Base-by-base conservation (phyloP, 1,139 yeast genomes). In the Sugiyamaella sp. region DNA sequence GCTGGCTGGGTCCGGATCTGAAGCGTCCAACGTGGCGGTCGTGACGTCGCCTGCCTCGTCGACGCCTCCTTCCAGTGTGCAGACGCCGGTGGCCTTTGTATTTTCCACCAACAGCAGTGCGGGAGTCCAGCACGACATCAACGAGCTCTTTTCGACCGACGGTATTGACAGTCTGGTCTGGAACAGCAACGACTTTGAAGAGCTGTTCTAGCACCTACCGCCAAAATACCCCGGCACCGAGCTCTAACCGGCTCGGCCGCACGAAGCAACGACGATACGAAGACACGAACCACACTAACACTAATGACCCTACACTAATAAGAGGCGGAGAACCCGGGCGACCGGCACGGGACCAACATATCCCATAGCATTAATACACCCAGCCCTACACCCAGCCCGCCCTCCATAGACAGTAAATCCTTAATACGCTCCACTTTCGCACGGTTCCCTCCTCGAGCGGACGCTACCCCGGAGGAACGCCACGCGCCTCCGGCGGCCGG, bases 171-270 rank as follows among this genome's bases (percentile, higher is more conserved):
- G 42, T 12, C 35, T 49, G 2, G 5, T 41, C 9, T 46, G 50
- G 50, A 46, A 37, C 37, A 33, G 37, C 24, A 41, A 49, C 27
- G 46, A 44, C 22, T 45, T 50, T n/a, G 49, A 29, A n/a, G 35
- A 29, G 14, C 35, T 29, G 14, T 29, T 29, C 14, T n/a, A n/a
- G n/a, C n/a, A n/a, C n/a, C 12, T 12, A 9, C 32, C 32, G 32
- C 12, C 32, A 9, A 27, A 27, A 27, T 27, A n/a, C n/a, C n/a
- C n/a, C n/a, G n/a, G n/a, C n/a, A n/a, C n/a, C n/a, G n/a, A n/a
- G n/a, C n/a, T n/a, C n/a, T n/a, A n/a, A n/a, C n/a, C n/a, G n/a
- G n/a, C n/a, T n/a, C n/a, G n/a, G n/a, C 32, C 8, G 35, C 35
- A 29, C n/a, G 35, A 29, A 29, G 35, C 14, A 29, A 29, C 35